Conservation (phyloP, 2,329 filamentous ascomycete species). For the Penicillium oxalicum region DNA sequence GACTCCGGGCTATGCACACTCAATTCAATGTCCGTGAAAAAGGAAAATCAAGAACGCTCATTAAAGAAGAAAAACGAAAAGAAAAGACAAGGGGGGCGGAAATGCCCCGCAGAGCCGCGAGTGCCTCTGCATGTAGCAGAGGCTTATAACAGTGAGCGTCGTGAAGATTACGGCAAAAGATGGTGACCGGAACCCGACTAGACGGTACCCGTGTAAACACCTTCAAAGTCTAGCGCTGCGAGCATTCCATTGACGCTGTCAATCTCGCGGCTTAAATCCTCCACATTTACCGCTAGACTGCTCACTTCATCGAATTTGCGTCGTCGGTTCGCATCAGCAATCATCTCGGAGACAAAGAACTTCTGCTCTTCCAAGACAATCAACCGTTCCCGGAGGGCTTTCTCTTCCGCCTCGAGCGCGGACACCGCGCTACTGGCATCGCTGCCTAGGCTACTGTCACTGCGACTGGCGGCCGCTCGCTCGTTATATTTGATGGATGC, state of each 20-base stretch:
- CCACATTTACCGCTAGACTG: constrained; percentile 70
- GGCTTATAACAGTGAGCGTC: no score
- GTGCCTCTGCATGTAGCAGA: no score
- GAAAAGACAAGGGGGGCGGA: no score
- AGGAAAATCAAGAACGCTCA: no score
- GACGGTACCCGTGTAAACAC: constrained; percentile 39
- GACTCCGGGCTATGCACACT: no score
- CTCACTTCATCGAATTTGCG: constrained; percentile 81
- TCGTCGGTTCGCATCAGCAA: constrained; percentile 66
- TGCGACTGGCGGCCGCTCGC: constrained; percentile 44
- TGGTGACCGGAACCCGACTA: constrained; percentile 2
- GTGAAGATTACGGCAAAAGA: no score
- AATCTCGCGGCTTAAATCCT: constrained; percentile 77
- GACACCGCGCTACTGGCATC: constrained; percentile 54
- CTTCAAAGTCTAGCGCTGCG: constrained; percentile 58
- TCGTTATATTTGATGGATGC: constrained; percentile 53
- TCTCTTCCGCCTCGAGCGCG: constrained; percentile 74
- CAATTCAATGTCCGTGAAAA: no score
- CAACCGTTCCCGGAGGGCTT: constrained; percentile 68
- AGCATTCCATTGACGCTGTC: constrained; percentile 60
- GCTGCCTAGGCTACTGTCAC: constrained; percentile 48
- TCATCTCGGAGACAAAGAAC: constrained; percentile 83
- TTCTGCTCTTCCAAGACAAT: constrained; percentile 86
- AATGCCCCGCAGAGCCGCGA: no score
- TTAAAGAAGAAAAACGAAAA: no score